Base-by-base conservation (phyloP, 176 grass and related monocot species). In the Cenchrus purpureus region DNA sequence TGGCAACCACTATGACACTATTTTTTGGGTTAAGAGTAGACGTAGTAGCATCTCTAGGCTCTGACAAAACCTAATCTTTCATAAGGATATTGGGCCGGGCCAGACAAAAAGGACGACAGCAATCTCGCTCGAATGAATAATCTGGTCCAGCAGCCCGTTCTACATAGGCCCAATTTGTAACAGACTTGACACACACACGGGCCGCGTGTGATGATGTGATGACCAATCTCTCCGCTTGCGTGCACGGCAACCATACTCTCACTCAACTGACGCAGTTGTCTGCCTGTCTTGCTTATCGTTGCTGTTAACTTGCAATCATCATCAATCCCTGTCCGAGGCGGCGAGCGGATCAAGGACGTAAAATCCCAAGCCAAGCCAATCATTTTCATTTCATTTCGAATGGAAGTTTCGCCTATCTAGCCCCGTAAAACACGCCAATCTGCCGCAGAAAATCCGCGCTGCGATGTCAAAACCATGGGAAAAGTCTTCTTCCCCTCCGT, bases 371-470 rank as follows among this genome's bases (percentile, higher is more conserved):
- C n/a, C 9, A 28, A 62, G 10, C n/a, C 9, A 28, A 62, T 62
- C 59, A 12, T 22, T 60, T 12, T 28, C 3, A 10, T 60, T 11
- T 61, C 50, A 37, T 37, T 37, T 55, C 25, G 25, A 65, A 65
- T 12, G 6, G 62, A 65, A 32, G 11, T 34, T 65, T 31, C 28
- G 62, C 62, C 28, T 1, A 10, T 12, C 10, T 29, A 63, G 22
- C 37, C 65, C 65, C 65, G 3, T 68, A 44, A 60, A 60, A 44
- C 12, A 14, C 0, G 40, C 5, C 54, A 11, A 60, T 14, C n/a
- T 44, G 32, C 74, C 74, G 54, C 74, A 77, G 74, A 59, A 59
- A 55, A 77, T 59, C 54, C 54, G 54, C 12, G 34, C 5, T 12
- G 3, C 16, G 37, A 59, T 44, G 17, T 13, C 54, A 77, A 57